These are phyloP conservation scores for Rhodotorula sp. DNA, from an alignment of 1,284 basidiomycete species.

Conservation along the genomic window DNA sequence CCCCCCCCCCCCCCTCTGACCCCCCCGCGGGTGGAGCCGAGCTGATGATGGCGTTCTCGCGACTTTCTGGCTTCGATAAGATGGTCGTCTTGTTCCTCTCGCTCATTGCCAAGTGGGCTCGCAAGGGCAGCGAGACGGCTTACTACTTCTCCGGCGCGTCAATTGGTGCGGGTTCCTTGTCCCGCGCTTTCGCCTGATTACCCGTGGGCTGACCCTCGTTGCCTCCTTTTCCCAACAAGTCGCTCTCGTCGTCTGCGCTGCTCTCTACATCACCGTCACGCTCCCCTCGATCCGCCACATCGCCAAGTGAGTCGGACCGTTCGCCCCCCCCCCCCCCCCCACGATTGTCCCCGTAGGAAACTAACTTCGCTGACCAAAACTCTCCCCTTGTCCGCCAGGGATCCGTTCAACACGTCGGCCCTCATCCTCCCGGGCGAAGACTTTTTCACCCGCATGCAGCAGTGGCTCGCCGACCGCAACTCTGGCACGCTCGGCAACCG, in stretches of 20 bases:
- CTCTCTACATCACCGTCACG: constrained; percentile 38
- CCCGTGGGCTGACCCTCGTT: not conserved
- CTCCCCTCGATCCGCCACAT: constrained; percentile 37
- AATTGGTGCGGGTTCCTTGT: constrained; percentile 17
- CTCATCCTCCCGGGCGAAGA: constrained; percentile 25
- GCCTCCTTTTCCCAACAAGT: constrained; percentile 13
- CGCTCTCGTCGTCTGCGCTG: constrained; percentile 28
- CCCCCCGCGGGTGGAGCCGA: not conserved
- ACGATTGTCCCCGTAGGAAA: no score
- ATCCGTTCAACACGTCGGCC: constrained; percentile 29
- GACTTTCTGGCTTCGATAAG: constrained; percentile 8
- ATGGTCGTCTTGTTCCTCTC: constrained; percentile 31
- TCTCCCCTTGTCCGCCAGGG: constrained; percentile 9
- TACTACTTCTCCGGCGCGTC: constrained; percentile 39
- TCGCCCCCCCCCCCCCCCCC: no score
- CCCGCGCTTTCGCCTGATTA: no score
- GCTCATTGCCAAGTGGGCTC: constrained; percentile 35
- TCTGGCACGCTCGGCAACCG: constrained; percentile 28
- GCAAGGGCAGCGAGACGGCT: constrained; percentile 25
- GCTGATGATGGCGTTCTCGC: not conserved
- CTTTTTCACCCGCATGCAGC: constrained; percentile 34
- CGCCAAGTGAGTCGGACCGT: constrained; percentile 14
- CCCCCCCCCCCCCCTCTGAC: no score
- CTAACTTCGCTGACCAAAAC: no score
- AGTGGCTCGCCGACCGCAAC: constrained; percentile 15